Conservation (phyloP, 2,329 filamentous ascomycete species). For the Macrophomina tecta region DNA sequence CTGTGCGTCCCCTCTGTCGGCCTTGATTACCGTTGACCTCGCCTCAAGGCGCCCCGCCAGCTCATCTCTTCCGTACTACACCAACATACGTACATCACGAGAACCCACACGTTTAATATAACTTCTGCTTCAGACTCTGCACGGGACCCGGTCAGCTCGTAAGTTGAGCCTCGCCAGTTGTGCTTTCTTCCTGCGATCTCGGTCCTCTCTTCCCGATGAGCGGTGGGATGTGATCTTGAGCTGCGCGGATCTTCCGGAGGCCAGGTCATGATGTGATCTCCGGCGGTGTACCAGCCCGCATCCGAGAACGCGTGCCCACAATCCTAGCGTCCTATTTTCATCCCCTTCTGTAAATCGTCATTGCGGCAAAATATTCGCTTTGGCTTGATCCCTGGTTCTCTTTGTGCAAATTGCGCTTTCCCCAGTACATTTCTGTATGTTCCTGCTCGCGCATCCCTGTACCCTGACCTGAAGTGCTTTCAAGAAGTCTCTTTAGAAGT, state of each 20-base stretch:
- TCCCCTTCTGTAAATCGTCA: not conserved
- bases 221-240: not conserved
- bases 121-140: not conserved
- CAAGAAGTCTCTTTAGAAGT: not conserved
- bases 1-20: not conserved
- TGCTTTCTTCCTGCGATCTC: not conserved
- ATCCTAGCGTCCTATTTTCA: constrained; percentile 3
- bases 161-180: not conserved
- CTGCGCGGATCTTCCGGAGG: constrained; percentile 21
- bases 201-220: not conserved
- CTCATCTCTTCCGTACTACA: constrained; percentile 17
- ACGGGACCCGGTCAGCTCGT: not conserved
- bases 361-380: not conserved
- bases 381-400: not conserved
- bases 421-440: not conserved
- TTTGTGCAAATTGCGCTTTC: not conserved
- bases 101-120: constrained; percentile 7
- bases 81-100: constrained; percentile 9
- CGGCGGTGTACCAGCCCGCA: constrained; percentile 15
- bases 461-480: not conserved
- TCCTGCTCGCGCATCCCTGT: not conserved
- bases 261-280: constrained; percentile 12
- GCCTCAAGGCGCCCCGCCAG: constrained; percentile 7
- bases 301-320: constrained; percentile 16
- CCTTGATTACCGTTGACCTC: constrained; percentile 1